phyloP scores from a whole-genome alignment of 1,139 yeast species.

The Zygosaccharomyces sapae region DNA sequence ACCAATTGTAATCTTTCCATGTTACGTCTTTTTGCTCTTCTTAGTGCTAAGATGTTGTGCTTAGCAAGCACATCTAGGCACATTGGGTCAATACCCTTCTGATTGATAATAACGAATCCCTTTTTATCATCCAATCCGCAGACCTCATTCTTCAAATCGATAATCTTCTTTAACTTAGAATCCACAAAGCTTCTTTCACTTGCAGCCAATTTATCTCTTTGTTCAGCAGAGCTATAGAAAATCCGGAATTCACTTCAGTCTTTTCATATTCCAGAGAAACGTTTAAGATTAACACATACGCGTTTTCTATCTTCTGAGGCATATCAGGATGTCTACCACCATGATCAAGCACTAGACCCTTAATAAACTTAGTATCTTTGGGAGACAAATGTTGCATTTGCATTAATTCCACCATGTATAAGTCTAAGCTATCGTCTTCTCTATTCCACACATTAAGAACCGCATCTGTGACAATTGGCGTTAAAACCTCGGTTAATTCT shows the following conservation, averaged over 20 bases:
- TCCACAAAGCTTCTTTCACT: constrained; percentile 94
- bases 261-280: constrained; percentile 96
- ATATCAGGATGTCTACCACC: constrained; percentile 99
- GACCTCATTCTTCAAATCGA: constrained; percentile 88
- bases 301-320: constrained; percentile 86
- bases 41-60: constrained; percentile 85
- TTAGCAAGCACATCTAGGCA: constrained; percentile 91
- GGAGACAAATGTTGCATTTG: constrained; percentile 94
- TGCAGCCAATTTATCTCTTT: constrained; percentile 90
- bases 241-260: constrained; percentile 95
- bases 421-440: constrained; percentile 59
- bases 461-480: constrained; percentile 96
- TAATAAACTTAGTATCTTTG: constrained; percentile 74
- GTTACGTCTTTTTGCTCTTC: constrained; percentile 98
- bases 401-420: constrained; percentile 98
- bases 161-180: constrained; percentile 83
- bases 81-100: constrained; percentile 99
- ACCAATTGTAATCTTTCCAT: constrained; percentile 97
- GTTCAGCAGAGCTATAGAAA: constrained; percentile 94
- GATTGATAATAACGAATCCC: constrained; percentile 93
- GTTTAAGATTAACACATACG: constrained; percentile 79
- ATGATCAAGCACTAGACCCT: constrained; percentile 92
- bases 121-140: constrained; percentile 70
- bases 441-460: constrained; percentile 67
- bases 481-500: constrained; percentile 71